Conservation (phyloP, 305 asterid genomes). For the Fraxinus latifolia region DNA sequence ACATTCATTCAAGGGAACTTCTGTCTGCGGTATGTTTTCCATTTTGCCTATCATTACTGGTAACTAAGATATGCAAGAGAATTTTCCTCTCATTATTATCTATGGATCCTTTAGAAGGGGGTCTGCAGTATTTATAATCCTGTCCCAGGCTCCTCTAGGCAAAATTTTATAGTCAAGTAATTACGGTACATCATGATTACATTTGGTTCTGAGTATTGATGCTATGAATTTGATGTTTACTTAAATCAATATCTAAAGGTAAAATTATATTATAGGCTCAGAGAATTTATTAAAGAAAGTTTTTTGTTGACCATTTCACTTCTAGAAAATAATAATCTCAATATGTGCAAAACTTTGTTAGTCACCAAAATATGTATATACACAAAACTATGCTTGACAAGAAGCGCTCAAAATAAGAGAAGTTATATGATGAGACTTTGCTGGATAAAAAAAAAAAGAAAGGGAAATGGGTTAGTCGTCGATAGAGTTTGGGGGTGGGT, state of each 20-base stretch:
- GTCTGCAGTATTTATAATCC: background rate
- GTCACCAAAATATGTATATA: background rate
- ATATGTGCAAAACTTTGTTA: background rate
- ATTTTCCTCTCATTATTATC: background rate
- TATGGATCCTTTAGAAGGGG: background rate
- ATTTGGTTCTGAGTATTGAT: background rate
- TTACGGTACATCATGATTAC: background rate
- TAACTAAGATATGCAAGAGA: background rate
- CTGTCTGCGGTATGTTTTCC: conserved; percentile 66
- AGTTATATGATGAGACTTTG: background rate
- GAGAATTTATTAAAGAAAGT: background rate
- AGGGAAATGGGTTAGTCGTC: background rate
- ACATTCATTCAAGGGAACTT: conserved; percentile 66
- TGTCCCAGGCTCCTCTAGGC: background rate
- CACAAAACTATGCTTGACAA: background rate
- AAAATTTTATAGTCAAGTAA: background rate
- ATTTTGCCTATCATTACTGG: background rate
- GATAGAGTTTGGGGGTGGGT: background rate
- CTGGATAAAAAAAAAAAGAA: background rate
- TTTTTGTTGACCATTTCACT: background rate
- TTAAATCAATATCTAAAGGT: background rate
- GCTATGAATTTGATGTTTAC: background rate
- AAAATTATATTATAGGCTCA: background rate
- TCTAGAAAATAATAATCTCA: background rate
- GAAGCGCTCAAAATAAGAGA: background rate